Evolutionary conservation across 306 rosid species (phyloP).

Genomic region (Fragaria ananassa): DNA sequence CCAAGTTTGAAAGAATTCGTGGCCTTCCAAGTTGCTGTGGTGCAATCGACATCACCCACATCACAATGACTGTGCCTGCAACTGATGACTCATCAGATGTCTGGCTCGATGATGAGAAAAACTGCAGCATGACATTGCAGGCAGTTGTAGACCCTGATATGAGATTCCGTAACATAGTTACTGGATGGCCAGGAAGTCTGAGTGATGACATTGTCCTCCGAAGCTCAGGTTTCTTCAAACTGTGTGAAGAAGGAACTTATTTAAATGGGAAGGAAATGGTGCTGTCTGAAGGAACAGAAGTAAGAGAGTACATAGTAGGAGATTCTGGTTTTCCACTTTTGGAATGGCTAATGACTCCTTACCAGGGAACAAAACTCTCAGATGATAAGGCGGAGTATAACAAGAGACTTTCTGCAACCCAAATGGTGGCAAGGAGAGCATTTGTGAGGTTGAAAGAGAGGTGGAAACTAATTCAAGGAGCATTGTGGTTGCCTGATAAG

Average conservation of each 20-base stretch:
- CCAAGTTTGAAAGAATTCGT: conserved; percentile 56
- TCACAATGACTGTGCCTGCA: conserved; percentile 79
- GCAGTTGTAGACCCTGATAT: conserved; percentile 75
- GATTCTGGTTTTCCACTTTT: conserved; percentile 74
- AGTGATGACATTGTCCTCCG: conserved; percentile 54
- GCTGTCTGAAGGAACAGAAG: conserved; percentile 42
- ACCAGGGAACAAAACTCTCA: conserved; percentile 50
- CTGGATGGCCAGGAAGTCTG: conserved; percentile 93
- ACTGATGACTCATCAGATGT: conserved; percentile 37
- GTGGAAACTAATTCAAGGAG: conserved; percentile 81
- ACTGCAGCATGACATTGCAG: conserved; percentile 88
- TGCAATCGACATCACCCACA: conserved; percentile 72
- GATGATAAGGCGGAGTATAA: conserved; percentile 52
- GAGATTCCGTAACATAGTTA: conserved; percentile 69
- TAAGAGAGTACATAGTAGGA: conserved; percentile 67
- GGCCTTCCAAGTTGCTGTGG: conserved; percentile 93
- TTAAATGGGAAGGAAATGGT: conserved; percentile 44
- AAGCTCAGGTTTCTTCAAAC: conserved; percentile 60
- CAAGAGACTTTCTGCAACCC: conserved; percentile 53
- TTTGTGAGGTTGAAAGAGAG: conserved; percentile 68
- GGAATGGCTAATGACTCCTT: conserved; percentile 86
- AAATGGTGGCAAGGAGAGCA: conserved; percentile 73
- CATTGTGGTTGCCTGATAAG: conserved; percentile 89
- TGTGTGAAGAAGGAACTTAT: conserved; percentile 55
- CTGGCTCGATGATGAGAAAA: conserved; percentile 79